phyloP scores from a whole-genome alignment of 352 stramenopile species.

The Pythium volutum region DNA sequence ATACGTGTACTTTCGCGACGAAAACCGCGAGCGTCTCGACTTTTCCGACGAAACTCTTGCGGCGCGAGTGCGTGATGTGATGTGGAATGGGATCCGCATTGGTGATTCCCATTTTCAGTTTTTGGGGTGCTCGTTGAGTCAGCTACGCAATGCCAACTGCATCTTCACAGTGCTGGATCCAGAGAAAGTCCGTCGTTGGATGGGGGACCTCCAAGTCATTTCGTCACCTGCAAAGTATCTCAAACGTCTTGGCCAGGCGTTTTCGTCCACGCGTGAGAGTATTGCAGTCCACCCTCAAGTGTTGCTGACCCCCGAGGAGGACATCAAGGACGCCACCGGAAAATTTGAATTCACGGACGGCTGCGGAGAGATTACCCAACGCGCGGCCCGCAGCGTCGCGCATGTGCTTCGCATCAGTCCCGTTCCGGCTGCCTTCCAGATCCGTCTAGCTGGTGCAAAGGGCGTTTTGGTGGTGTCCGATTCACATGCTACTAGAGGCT shows the following conservation, averaged over 20 bases:
- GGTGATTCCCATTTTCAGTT: constrained; percentile 41
- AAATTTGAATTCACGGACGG: constrained; percentile 66
- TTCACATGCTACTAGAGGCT: background rate
- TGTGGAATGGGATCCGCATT: constrained; percentile 21
- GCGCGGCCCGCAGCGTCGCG: constrained; percentile 39
- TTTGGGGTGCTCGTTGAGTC: constrained; percentile 70
- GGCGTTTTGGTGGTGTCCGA: constrained; percentile 70
- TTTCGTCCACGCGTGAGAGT: constrained; percentile 59
- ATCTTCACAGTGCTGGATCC: constrained; percentile 69
- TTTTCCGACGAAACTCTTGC: constrained; percentile 26
- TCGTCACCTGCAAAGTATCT: constrained; percentile 64
- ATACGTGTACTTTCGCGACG: constrained; percentile 81
- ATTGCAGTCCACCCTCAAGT: constrained; percentile 42
- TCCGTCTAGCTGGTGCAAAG: constrained; percentile 70
- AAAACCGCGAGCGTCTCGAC: constrained; percentile 71
- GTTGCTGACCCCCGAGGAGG: constrained; percentile 40
- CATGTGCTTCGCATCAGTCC: constrained; percentile 33
- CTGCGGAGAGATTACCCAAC: constrained; percentile 54
- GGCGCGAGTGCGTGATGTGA: constrained; percentile 29
- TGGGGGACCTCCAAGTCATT: constrained; percentile 57
- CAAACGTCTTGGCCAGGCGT: constrained; percentile 72
- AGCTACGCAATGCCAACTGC: constrained; percentile 66
- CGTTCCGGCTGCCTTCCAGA: constrained; percentile 69
- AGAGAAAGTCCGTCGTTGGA: constrained; percentile 43
- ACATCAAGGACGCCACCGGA: constrained; percentile 38